These are phyloP conservation scores for Boletus subcaerulescens DNA, from an alignment of 768 basidiomycete species.

Conservation along the genomic window DNA sequence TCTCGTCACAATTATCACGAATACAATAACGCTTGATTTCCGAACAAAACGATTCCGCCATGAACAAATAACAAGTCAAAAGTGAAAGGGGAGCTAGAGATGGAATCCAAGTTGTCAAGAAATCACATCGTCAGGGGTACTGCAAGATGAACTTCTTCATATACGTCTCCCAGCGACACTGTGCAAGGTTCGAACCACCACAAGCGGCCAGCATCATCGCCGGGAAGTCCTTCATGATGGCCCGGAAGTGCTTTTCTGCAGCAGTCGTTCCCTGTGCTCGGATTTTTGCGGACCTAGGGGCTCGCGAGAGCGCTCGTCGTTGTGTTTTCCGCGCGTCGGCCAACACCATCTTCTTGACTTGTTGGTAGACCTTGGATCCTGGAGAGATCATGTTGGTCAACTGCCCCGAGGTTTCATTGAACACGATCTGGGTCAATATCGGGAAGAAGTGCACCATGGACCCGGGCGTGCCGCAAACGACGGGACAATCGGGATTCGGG, in stretches of 20 bases:
- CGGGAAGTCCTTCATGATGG: constrained; percentile 35
- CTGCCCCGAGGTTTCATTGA: constrained; percentile 37
- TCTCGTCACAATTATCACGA: neutral
- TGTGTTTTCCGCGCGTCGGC: constrained; percentile 29
- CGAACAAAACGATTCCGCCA: constrained; percentile 20
- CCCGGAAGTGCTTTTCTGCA: constrained; percentile 22
- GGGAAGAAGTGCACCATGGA: constrained; percentile 69
- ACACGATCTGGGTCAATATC: constrained; percentile 48
- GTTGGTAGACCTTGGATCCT: constrained; percentile 39
- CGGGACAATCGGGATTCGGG: constrained; percentile 75
- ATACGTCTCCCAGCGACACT: constrained; percentile 57
- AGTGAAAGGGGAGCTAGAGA: constrained; percentile 1
- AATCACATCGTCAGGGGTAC: constrained; percentile 47
- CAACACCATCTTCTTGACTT: constrained; percentile 42
- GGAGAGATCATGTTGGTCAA: constrained; percentile 37
- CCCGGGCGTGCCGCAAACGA: constrained; percentile 81
- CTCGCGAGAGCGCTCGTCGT: constrained; percentile 9
- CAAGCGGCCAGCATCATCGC: constrained; percentile 40
- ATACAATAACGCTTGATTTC: constrained; percentile 5
- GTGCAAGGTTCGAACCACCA: constrained; percentile 42
- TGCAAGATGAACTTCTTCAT: constrained; percentile 64
- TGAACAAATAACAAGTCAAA: constrained; percentile 5
- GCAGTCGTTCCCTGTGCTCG: constrained; percentile 21
- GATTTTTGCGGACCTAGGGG: constrained; percentile 7
- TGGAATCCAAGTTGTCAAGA: neutral